Evolutionary conservation across 2,329 filamentous ascomycete species (phyloP), one percentile per base, ranked within the genome.

Genomic region (Neofusicoccum umdonicola): DNA sequence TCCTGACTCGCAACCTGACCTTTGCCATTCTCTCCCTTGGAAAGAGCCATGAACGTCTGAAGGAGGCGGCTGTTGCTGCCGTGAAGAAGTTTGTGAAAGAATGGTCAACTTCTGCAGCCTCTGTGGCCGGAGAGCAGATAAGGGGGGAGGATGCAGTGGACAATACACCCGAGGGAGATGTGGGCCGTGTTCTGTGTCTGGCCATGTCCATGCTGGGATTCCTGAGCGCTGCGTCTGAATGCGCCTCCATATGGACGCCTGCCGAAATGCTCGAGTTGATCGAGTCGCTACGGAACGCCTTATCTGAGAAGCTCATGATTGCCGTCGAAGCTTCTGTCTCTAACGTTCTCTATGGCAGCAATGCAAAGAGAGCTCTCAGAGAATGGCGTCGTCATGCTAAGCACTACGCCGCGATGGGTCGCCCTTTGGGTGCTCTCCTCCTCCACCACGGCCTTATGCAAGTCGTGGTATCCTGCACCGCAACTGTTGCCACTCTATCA

Each of bases 151-250:
- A 65, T 19, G 11, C 44, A 2, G 84, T 81, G 68, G 83, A 85
- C 41, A 83, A 84, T 44, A 70, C 71, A 13, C 74, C 77, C 31
- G 85, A 87, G 63, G 77, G 89, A 12, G 88, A 78, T 64, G 69
- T 78, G 31, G 88, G 60, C 82, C 90, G 63, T 83, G 87, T 90
- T 61, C 87, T 92, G 61, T 92, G 90, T 17, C 86, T 97, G 68
- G 87, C 90, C 6, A 86, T 96, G 54, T 94, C 94, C 0, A 81
- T 99, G n/a, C 79, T 97, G 27, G 96, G 95, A 0, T 97, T 99
- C 73, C 79, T 99, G 61, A 88, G 94, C 72, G 93, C 93, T 22
- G 89, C 90, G 3, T 88, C 93, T 3, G 87, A 88, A 5, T 87
- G 93, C 73, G 87, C 89, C 9, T 86, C 89, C 67, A 94, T 97